phyloP scores from a whole-genome alignment of 257 asterid genomes.

The Pogostemon cablin region DNA sequence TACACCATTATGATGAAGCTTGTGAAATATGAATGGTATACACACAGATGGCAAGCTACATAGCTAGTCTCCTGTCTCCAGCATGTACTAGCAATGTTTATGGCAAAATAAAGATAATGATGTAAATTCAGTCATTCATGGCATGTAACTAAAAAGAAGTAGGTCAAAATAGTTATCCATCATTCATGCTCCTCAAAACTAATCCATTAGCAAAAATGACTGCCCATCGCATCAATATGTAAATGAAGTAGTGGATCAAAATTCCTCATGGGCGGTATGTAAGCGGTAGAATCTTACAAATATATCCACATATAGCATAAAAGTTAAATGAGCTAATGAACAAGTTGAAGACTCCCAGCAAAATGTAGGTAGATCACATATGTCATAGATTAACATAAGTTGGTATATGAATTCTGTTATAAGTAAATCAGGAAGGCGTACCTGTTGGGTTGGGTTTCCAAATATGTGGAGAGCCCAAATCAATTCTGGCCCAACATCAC shows the following conservation, averaged over 20 bases:
- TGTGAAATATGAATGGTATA: too few relatives aligned
- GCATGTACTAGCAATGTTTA: too few relatives aligned
- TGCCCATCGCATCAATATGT: background rate
- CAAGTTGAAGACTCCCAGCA: too few relatives aligned
- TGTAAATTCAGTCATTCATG: too few relatives aligned
- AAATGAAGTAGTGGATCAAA: background rate
- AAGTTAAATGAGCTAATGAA: background rate
- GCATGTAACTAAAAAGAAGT: too few relatives aligned
- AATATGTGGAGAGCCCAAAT: too few relatives aligned
- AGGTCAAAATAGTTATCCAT: background rate
- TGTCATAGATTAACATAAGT: background rate
- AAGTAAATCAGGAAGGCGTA: slow-evolving; percentile 29
- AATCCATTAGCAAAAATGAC: background rate
- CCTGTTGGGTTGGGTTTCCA: too few relatives aligned
- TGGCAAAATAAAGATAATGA: too few relatives aligned
- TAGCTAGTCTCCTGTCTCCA: too few relatives aligned
- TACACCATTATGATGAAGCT: background rate
- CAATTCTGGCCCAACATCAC: too few relatives aligned
- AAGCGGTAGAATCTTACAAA: background rate
- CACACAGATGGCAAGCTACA: too few relatives aligned
- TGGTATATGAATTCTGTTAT: background rate
- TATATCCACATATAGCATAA: background rate
- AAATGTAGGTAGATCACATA: too few relatives aligned
- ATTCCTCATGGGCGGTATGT: background rate
- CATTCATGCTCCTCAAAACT: background rate